phyloP scores from a whole-genome alignment of 768 basidiomycete genomes.

The Tricholoma furcatifolium region DNA sequence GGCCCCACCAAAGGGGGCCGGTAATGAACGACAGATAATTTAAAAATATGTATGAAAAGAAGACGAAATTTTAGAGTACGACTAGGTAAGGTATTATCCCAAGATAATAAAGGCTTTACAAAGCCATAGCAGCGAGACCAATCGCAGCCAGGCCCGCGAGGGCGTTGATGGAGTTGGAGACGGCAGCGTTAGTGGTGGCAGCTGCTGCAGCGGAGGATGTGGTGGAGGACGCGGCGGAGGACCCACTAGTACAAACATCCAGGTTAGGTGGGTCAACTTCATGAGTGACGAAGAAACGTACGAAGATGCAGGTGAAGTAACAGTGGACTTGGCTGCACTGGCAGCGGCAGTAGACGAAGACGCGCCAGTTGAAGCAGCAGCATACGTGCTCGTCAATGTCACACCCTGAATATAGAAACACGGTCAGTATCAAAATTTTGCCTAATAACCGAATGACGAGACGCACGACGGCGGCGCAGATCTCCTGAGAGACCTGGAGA shows the following conservation, averaged over 20 bases:
- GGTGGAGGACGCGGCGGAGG: background rate
- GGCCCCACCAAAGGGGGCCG: too few species aligned
- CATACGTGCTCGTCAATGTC: slow-evolving; percentile 39
- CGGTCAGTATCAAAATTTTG: background rate
- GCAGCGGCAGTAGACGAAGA: slow-evolving; percentile 3
- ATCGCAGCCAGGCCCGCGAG: slow-evolving; percentile 41
- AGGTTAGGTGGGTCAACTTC: background rate
- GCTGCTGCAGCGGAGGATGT: slow-evolving; percentile 6
- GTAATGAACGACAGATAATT: too few species aligned
- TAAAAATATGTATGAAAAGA: too few species aligned
- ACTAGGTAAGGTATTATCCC: too few species aligned
- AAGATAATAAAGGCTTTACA: slow-evolving; percentile 27
- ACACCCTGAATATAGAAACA: slow-evolving; percentile 42
- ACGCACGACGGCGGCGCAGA: slow-evolving; percentile 54
- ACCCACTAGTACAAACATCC: background rate
- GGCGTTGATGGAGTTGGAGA: slow-evolving; percentile 30
- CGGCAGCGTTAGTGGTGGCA: slow-evolving; percentile 16
- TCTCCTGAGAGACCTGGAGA: slow-evolving; percentile 33
- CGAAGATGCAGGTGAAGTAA: slow-evolving; percentile 8
- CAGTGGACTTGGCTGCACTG: slow-evolving; percentile 10
- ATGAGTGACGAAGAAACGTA: background rate
- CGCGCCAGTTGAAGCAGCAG: slow-evolving; percentile 8
- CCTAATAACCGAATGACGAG: background rate
- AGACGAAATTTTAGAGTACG: too few species aligned
- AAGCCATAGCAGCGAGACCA: slow-evolving; percentile 42